Evolutionary conservation across 371 early-diverging fungal species (phyloP).

Genomic region (Rhizopus delemar): DNA sequence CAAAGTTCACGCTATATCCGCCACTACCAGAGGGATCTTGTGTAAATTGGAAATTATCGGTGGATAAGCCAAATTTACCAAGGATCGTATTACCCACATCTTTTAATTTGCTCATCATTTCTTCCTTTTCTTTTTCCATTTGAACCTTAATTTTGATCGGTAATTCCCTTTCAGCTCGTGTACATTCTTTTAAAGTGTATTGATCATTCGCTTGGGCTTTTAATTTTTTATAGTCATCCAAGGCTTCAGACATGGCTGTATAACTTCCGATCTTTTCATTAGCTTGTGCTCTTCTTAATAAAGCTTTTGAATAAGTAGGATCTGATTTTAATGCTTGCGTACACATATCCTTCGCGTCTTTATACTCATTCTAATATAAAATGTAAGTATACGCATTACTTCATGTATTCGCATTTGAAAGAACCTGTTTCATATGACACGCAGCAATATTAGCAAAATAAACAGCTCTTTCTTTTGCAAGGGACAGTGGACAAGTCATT

Average conservation of each 20-base stretch:
- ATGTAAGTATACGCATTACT: not conserved
- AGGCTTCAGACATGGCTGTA: conserved; percentile 54
- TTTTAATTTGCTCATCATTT: conserved; percentile 77
- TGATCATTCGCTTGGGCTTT: conserved; percentile 27
- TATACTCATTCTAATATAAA: conserved; percentile 43
- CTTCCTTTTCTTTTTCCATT: conserved; percentile 70
- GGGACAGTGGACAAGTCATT: conserved; percentile 52
- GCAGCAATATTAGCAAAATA: conserved; percentile 71
- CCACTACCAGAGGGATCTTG: conserved; percentile 58
- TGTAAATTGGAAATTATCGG: conserved; percentile 73
- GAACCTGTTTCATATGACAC: conserved; percentile 64
- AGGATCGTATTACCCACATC: conserved; percentile 72
- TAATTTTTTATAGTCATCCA: conserved; percentile 56
- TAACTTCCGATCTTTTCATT: conserved; percentile 62
- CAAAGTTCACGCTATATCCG: conserved; percentile 68
- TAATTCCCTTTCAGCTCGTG: conserved; percentile 39
- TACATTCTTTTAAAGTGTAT: conserved; percentile 39
- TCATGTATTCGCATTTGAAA: not conserved
- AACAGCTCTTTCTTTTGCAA: conserved; percentile 51
- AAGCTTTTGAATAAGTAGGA: conserved; percentile 74
- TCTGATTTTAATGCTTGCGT: conserved; percentile 68
- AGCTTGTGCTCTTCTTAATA: conserved; percentile 79
- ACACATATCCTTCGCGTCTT: conserved; percentile 54
- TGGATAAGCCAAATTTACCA: conserved; percentile 75
- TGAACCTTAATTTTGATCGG: conserved; percentile 48